These are phyloP conservation scores for Mycena haematopus DNA, from an alignment of 768 basidiomycete genomes.

Conservation along the genomic window DNA sequence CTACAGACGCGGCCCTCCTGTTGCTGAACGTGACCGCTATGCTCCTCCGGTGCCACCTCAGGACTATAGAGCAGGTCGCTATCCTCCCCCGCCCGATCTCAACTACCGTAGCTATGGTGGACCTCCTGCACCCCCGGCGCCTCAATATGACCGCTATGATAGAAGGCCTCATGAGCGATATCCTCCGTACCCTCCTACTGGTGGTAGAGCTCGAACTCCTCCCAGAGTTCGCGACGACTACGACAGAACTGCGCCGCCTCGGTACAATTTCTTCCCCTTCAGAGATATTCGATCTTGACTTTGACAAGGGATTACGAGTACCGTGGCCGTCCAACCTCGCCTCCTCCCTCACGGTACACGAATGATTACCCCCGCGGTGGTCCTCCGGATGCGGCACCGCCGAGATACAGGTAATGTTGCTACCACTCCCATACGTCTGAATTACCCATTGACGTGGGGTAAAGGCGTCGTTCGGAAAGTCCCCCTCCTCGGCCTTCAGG, in stretches of 20 bases:
- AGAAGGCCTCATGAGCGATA: conserved; percentile 60
- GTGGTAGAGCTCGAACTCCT: conserved; percentile 64
- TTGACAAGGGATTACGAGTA: conserved; percentile 63
- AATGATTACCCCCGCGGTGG: conserved; percentile 56
- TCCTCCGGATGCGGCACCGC: conserved; percentile 48
- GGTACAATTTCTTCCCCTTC: conserved; percentile 46
- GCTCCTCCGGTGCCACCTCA: conserved; percentile 53
- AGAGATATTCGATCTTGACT: not conserved
- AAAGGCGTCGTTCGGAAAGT: conserved; percentile 77
- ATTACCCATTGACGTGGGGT: conserved; percentile 5
- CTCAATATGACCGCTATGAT: conserved; percentile 69
- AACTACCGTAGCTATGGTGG: conserved; percentile 59
- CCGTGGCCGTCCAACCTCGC: conserved; percentile 60
- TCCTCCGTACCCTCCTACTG: conserved; percentile 52
- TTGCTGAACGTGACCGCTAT: conserved; percentile 58
- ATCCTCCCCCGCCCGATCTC: conserved; percentile 60
- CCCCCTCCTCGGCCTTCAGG: conserved; percentile 59
- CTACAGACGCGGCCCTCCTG: conserved; percentile 56
- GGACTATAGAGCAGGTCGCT: conserved; percentile 65
- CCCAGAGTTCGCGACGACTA: conserved; percentile 69
- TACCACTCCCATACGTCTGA: conserved; percentile 1
- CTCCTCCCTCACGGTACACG: conserved; percentile 57
- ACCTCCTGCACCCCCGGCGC: conserved; percentile 55
- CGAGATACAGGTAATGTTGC: conserved; percentile 51
- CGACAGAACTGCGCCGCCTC: conserved; percentile 58